Evolutionary conservation across 1,284 basidiomycete species (phyloP), one percentile per base, ranked within the genome.

Genomic region (Bondarzewia mesenterica): DNA sequence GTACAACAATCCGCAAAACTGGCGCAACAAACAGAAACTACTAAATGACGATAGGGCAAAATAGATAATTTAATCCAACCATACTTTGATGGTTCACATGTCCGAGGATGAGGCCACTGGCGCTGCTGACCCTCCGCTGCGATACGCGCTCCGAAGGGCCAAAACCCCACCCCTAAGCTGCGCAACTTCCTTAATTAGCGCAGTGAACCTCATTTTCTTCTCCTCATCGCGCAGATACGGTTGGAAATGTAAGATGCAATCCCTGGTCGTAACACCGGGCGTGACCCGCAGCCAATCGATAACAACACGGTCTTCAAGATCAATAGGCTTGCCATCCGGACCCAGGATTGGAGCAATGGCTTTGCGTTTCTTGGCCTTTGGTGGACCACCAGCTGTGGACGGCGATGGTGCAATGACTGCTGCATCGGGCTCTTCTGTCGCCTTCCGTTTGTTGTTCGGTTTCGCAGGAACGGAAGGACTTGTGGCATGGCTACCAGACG

Each of bases 191-290:
- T 84, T 82, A 45, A 90, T 78, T 59, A 90, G 71, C 16, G 70
- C 73, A n/a, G 85, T 84, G 59, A 91, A 88, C 61, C 73, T 76
- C 49, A 61, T 59, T 73, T 88, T 89, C 72, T 82, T 84, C 56
- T 70, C 73, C 41, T 75, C 73, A 55, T 79, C 78, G 47, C 75
- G 82, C 46, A 89, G 63, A 58, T 84, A 86, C 14, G 78, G 78
- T 53, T 79, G 79, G 62, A 91, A 91, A 60, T 89, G 75, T 49
- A 79, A 76, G 53, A 91, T 88, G 58, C 85, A 89, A 57, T 83
- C 84, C 50, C 78, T 70, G 36, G 86, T 89, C 52, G 76, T 80
- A 45, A 81, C 77, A 50, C 75, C 77, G 14, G 78, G 71, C 27
- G 75, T 78, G 47, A 72, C 77, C 59, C 72, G 76, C 56, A 91